Evolutionary conservation across 202 grass and related monocot genomes (phyloP).

Genomic region (Eragrostis tef): DNA sequence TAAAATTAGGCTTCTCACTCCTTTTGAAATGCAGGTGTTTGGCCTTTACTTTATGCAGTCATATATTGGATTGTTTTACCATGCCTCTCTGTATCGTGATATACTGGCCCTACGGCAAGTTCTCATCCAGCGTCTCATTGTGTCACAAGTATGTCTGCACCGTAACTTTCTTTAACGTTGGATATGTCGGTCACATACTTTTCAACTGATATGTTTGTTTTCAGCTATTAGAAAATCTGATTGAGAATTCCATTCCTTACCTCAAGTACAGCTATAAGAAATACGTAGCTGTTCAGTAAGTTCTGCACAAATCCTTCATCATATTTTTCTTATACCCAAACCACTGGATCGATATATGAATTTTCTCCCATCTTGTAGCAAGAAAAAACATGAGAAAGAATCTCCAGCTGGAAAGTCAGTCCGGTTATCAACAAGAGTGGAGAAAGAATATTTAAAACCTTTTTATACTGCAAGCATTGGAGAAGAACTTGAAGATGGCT

Average conservation of each 20-base stretch:
- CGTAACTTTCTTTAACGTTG: slow-evolving; percentile 18
- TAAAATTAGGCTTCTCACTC: slow-evolving; percentile 21
- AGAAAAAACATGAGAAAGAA: slow-evolving; percentile 87
- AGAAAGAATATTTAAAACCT: slow-evolving; percentile 97
- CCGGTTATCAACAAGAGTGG: slow-evolving; percentile 78
- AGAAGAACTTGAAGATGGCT: slow-evolving; percentile 87
- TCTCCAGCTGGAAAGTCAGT: slow-evolving; percentile 68
- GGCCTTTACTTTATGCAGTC: slow-evolving; percentile 99
- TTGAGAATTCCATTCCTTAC: slow-evolving; percentile 95
- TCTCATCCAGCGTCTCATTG: slow-evolving; percentile 90
- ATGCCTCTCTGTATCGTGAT: slow-evolving; percentile 76
- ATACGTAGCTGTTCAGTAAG: slow-evolving; percentile 94
- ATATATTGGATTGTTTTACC: slow-evolving; percentile 99
- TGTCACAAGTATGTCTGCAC: slow-evolving; percentile 74
- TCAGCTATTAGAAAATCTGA: slow-evolving; percentile 94
- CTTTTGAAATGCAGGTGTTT: slow-evolving; percentile 70
- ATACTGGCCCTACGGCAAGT: slow-evolving; percentile 76
- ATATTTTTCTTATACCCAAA: slow-evolving; percentile 31
- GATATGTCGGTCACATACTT: neutral
- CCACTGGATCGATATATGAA: slow-evolving; percentile 28
- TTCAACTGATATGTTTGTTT: slow-evolving; percentile 37
- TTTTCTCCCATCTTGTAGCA: slow-evolving; percentile 60
- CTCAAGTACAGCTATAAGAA: slow-evolving; percentile 97
- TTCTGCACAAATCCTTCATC: slow-evolving; percentile 25
- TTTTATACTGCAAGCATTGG: slow-evolving; percentile 91